These are phyloP conservation scores for Dioscorea alata DNA, from an alignment of 106 monocot species.

Conservation along the genomic window DNA sequence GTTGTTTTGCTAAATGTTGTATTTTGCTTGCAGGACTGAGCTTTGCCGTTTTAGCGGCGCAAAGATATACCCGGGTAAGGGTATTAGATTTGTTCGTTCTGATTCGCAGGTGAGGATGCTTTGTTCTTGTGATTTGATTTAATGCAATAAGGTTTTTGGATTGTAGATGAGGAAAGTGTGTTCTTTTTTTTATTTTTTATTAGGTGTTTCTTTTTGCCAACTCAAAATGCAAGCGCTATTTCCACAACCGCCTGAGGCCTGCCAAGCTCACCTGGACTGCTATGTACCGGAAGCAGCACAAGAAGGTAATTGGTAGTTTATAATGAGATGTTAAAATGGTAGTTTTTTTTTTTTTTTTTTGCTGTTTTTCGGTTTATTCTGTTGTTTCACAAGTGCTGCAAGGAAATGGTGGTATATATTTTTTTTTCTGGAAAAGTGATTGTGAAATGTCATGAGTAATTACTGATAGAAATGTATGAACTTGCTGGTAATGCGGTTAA, in stretches of 20 bases:
- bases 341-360: too few relatives aligned
- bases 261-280: slow-evolving; percentile 74
- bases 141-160: background rate
- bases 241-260: slow-evolving; percentile 69
- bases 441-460: too few relatives aligned
- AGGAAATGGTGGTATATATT: too few relatives aligned
- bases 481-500: slow-evolving; percentile 58
- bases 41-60: slow-evolving; percentile 76
- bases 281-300: slow-evolving; percentile 78
- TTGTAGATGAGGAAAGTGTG: background rate
- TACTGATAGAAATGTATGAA: background rate
- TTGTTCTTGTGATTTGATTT: background rate
- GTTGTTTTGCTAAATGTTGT: background rate
- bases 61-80: slow-evolving; percentile 79
- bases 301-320: slow-evolving; percentile 41
- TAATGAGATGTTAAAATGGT: too few relatives aligned
- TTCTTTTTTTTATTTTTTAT: too few relatives aligned
- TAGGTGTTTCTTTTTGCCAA: slow-evolving; percentile 59
- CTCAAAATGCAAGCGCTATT: slow-evolving; percentile 65
- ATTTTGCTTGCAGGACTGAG: slow-evolving; percentile 44
- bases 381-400: too few relatives aligned
- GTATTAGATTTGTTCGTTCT: slow-evolving; percentile 57
- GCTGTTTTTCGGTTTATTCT: too few relatives aligned
- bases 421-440: too few relatives aligned
- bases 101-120: slow-evolving; percentile 53